A percentile compares a stretch with the other conserved stretches of the same genome.
Evolutionary conservation across 2,329 filamentous ascomycete species (phyloP).

Genomic region (Aspergillus phoenicis): DNA sequence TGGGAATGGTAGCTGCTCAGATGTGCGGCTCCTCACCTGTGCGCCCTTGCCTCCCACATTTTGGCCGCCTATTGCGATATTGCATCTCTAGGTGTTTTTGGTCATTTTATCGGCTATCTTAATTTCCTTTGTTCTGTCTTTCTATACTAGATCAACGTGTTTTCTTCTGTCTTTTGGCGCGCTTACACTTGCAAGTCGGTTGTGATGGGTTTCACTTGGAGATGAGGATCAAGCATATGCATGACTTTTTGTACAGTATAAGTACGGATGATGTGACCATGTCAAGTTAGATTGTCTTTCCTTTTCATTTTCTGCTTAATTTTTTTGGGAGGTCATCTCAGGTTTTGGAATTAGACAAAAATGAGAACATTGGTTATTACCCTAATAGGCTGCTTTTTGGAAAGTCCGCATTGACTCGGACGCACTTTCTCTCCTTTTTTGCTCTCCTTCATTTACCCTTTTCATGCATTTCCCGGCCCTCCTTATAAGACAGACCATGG

Average conservation of each 20-base stretch:
- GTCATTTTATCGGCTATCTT: constrained; percentile 8
- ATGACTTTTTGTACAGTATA: constrained; percentile 24
- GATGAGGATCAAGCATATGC: constrained; percentile 12
- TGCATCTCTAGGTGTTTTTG: constrained; percentile 25
- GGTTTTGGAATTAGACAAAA: background rate
- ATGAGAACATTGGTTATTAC: constrained; percentile 1
- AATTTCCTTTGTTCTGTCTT: constrained; percentile 5
- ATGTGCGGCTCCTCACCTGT: background rate
- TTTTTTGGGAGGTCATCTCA: background rate
- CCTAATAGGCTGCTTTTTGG: background rate
- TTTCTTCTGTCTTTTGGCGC: constrained; percentile 10
- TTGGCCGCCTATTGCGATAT: constrained; percentile 7
- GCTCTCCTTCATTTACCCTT: background rate
- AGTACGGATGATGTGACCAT: constrained; percentile 28
- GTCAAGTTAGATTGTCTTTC: constrained; percentile 21
- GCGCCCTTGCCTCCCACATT: background rate
- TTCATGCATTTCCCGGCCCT: background rate
- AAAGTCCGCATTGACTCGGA: background rate
- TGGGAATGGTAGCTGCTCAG: constrained; percentile 1
- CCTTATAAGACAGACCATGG: constrained; percentile 5
- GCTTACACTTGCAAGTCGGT: constrained; percentile 20
- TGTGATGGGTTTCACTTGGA: background rate
- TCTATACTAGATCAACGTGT: constrained; percentile 7
- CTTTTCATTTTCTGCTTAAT: background rate
- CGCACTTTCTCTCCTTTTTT: background rate